Base-by-base conservation (phyloP, 306 rosid species). In the Canavalia ensiformis region DNA sequence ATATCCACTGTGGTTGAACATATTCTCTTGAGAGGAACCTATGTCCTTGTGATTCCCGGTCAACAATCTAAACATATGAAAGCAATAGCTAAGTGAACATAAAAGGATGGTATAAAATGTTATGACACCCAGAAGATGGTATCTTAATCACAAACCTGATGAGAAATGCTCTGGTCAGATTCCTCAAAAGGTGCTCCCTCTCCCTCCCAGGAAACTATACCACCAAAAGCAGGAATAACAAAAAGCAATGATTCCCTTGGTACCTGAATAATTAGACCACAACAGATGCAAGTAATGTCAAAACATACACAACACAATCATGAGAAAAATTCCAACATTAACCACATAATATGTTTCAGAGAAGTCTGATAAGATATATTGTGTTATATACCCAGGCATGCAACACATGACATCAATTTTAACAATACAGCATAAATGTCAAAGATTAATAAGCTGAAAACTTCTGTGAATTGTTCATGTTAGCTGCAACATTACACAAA, bases 1-100 rank as follows among this genome's bases (percentile, higher is more conserved):
- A 95, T 54, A 95, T 74, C 99, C 99, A 95, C 68, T 95, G 99
- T 25, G 99, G 99, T 87, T 95, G 99, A 80, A 92, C 91, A 81
- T 95, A 95, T 65, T 90, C 94, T 78, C 99, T 91, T 18, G 94
- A 86, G 67, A 84, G 89, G 68, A 89, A 90, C 84, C 80, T 87
- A 82, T 89, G 98, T 47, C 89, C 89, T 79, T 89, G 97, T 33
- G 88, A 8, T 11, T 95, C 94, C 85, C 98, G 78, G 71, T 95
- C 99, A 58, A 95, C 94, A 76, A 95, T 87, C 99, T 95, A 64
- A 57, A 84, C 80, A 87, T 10, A 28, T 1, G 69, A 81, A 75
- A 86, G 81, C 54, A 86, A 70, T 31, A 51, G 55, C 42, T 84
- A 72, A 80, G 68, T 28, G 6, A 50, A 66, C 42, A 42, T 73